Conservation (phyloP, 2,329 filamentous ascomycete species). For the Phyllosticta capitalensis region DNA sequence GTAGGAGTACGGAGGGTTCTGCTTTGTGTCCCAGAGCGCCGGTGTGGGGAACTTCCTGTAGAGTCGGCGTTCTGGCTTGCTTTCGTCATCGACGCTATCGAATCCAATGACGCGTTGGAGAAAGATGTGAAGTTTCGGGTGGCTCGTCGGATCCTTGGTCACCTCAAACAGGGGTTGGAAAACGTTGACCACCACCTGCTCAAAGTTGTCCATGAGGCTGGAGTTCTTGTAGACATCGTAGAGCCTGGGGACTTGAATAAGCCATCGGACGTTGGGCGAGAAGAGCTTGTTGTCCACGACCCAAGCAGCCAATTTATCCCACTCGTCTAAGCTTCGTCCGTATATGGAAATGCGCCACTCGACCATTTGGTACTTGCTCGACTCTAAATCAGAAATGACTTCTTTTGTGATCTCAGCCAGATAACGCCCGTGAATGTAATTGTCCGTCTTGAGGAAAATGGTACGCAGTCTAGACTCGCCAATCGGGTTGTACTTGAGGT, state of each 20-base stretch:
- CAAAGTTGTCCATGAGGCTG: conserved; percentile 77
- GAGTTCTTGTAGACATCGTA: conserved; percentile 94
- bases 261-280: conserved; percentile 94
- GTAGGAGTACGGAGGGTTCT: conserved; percentile 97
- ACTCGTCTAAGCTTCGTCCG: conserved; percentile 82
- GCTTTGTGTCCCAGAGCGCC: conserved; percentile 76
- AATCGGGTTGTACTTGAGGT: conserved; percentile 95
- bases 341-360: conserved; percentile 99
- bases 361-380: conserved; percentile 99
- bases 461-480: conserved; percentile 90
- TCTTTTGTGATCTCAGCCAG: conserved; percentile 96
- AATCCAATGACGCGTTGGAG: conserved; percentile 92
- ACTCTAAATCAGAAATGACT: conserved; percentile 92
- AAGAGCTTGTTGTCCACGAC: conserved; percentile 97
- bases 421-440: conserved; percentile 92
- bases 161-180: conserved; percentile 94
- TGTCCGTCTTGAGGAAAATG: conserved; percentile 99
- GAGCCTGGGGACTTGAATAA: conserved; percentile 87
- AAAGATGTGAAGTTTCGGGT: conserved; percentile 91
- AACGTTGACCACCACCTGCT: conserved; percentile 81
- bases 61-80: conserved; percentile 88
- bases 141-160: conserved; percentile 72
- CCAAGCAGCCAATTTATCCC: conserved; percentile 95
- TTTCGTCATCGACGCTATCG: conserved; percentile 96
- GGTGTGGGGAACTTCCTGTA: conserved; percentile 93